Base-by-base conservation (phyloP, 2,329 filamentous ascomycete genomes). In the Acrodontium crateriforme region DNA sequence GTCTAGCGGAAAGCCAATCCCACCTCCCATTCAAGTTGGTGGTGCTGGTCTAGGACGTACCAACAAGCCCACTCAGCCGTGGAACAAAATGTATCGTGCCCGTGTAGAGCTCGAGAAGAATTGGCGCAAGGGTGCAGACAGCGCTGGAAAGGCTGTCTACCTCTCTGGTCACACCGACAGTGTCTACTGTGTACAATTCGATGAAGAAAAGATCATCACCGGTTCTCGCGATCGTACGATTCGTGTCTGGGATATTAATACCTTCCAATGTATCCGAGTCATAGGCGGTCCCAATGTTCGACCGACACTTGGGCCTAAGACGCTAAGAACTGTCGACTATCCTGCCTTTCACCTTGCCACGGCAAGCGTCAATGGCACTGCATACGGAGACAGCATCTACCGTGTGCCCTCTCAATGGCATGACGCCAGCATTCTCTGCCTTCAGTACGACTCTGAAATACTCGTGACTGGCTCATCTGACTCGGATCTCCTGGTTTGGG, bases 151-250 rank as follows among this genome's bases (percentile, higher is more conserved):
- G 24, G 77, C 83, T 1, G 74, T 92, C 31, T 95, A 94, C 53
- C 67, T 98, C 13, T 83, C 89, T 45, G 89, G 89, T 2, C 89
- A 98, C 52, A 75, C 76, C 15, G 89, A 98, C 53, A 94, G 84
- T 40, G 91, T 98, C 32, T 98, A 98, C 59, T 98, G 89, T 55
- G 71, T 92, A 31, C 89, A 98, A 50, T 98, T 95, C 52, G 89
- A 98, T 53, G 87, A 95, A 77, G 67, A 79, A 50, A 98, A 95
- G 56, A 93, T 95, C 49, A 85, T 98, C 40, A 95, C 89, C 3
- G 89, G 89, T 16, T 94, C 87, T 7, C 77, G 89, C 37, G 89
- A 98, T 56, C 81, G 82, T 51, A 95, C 89, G 0, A 89, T 98
- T 42, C 79, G 89, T 27, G 73, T 98, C 17, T 98, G 89, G 89